Evolutionary conservation across 1,284 basidiomycete species (phyloP).

Genomic region (Sanghuangporus weigelae): DNA sequence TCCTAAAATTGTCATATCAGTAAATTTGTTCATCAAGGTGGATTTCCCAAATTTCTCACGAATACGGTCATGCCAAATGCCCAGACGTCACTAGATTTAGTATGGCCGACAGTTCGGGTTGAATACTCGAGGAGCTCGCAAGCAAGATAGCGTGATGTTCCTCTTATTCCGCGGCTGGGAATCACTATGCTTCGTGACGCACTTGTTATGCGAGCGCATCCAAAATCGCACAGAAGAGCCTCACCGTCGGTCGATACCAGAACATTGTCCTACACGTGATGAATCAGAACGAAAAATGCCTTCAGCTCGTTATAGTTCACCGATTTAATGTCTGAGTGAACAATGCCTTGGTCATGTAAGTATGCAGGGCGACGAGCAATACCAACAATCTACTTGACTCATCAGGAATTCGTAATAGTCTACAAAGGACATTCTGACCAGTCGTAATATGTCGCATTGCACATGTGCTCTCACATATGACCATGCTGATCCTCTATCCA

Average conservation of each 20-base stretch:
- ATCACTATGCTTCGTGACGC: not conserved
- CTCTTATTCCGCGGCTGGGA: not conserved
- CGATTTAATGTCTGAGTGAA: constrained; percentile 6
- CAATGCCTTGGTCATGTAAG: constrained; percentile 1
- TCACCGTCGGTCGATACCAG: not conserved
- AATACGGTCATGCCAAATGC: not conserved
- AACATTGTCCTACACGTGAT: constrained; percentile 3
- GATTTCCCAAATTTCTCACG: not conserved
- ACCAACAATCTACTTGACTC: not conserved
- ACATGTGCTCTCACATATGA: not conserved
- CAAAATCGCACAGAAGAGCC: constrained; percentile 8
- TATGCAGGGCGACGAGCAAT: constrained; percentile 8
- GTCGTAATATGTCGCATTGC: not conserved
- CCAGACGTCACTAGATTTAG: not conserved
- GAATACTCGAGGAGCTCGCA: not conserved
- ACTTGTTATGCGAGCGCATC: not conserved
- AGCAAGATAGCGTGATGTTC: not conserved
- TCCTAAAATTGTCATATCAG: not conserved
- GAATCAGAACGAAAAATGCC: not conserved
- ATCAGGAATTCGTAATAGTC: not conserved
- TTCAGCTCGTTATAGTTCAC: not conserved
- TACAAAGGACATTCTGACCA: not conserved
- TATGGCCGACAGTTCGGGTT: not conserved
- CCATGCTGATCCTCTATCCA: constrained; percentile 4
- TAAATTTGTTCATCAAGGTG: not conserved